Base-by-base conservation (phyloP, 345 rosid genomes). In the Eucalyptus pauciflora region DNA sequence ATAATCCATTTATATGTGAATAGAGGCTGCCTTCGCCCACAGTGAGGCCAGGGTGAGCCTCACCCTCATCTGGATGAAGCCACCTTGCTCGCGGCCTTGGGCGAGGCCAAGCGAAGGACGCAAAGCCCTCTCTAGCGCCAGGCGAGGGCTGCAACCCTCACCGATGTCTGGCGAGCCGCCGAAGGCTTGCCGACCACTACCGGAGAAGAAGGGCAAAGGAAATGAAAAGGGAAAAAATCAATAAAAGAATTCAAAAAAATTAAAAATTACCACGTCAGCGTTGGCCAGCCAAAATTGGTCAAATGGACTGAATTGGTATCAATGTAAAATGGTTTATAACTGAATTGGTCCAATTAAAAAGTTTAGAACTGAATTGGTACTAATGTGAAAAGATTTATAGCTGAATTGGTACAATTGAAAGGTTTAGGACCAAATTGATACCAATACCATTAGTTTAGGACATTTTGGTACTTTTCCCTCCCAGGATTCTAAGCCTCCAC, bases 261-360 rank as follows among this genome's bases (percentile, higher is more conserved):
- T 52, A 52, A 52, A 52, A 18, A 18, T 52, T 18, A 0, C 0
- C 58, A 51, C 0, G 8, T 51, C 1, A 51, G 1, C 0, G 1
- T 0, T 0, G 1, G 4, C 8, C 1, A 0, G 0, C 22, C 54
- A 17, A 7, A 51, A 17, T 51, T 51, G 0, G 0, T 0, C 4
- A 0, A 51, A 51, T 51, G 0, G 1, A 51, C 0, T 16, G 2
- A 51, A 51, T 51, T 51, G 17, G 17, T 14, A 49, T 0, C 0
- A 14, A 50, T 50, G 1, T 50, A 1, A 14, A 50, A 50, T 14
- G 1, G 22, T 16, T 16, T 1, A 50, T 0, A 1, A 51, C 0
- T 16, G 0, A 7, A 51, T 16, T 16, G 3, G 1, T 51, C 1
- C 54, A 50, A 51, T 51, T 6, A 37, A 37, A 37, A 37, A 4